phyloP scores from a whole-genome alignment of 2,329 filamentous ascomycete genomes.

The Eutypa lata region DNA sequence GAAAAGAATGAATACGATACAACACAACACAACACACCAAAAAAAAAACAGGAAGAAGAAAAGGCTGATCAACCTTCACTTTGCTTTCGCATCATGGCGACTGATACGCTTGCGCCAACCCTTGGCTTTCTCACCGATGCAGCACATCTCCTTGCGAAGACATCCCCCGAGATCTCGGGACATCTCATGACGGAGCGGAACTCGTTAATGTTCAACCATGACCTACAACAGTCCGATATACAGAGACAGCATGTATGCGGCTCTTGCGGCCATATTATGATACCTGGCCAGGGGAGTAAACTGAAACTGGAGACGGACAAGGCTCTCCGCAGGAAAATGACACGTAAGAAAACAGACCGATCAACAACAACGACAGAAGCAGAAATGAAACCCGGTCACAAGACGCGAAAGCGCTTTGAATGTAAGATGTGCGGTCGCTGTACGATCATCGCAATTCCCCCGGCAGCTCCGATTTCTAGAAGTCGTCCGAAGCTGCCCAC shows the following conservation, averaged over 20 bases:
- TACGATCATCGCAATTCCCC: constrained; percentile 39
- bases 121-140: constrained; percentile 52
- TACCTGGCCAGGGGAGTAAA: constrained; percentile 44
- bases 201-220: constrained; percentile 45
- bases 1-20: too few species aligned
- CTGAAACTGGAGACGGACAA: constrained; percentile 36
- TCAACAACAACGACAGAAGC: background rate
- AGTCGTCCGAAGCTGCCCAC: constrained; percentile 23
- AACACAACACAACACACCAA: too few species aligned
- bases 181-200: constrained; percentile 55
- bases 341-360: constrained; percentile 5
- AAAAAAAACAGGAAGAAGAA: too few species aligned
- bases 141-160: constrained; percentile 51
- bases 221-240: constrained; percentile 41
- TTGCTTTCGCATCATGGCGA: constrained; percentile 12
- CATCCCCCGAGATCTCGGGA: constrained; percentile 55
- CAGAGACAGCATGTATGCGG: constrained; percentile 55
- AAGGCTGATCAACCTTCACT: background rate
- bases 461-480: constrained; percentile 29
- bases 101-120: constrained; percentile 22
- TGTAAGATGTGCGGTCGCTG: constrained; percentile 44
- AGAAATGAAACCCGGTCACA: constrained; percentile 9
- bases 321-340: constrained; percentile 46
- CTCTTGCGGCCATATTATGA: constrained; percentile 59
- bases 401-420: constrained; percentile 37